Evolutionary conservation across 2,329 filamentous ascomycete species (phyloP).

Genomic region (Fusarium hostae): DNA sequence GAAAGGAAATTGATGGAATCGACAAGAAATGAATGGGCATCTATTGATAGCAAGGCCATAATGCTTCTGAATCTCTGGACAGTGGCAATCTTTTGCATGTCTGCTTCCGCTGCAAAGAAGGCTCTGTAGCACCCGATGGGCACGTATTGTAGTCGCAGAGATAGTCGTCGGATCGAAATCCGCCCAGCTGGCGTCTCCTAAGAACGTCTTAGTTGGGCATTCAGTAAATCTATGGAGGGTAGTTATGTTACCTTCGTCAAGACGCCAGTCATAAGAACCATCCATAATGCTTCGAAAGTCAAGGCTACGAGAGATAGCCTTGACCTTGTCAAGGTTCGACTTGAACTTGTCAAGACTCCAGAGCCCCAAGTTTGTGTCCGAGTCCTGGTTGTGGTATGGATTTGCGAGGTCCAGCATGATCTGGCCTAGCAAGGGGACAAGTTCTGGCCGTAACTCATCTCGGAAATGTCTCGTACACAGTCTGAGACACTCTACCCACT

Average conservation of each 20-base stretch:
- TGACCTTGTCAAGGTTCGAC: rapidly evolving
- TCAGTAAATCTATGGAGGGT: rapidly evolving
- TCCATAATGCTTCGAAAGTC: neutral
- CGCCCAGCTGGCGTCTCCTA: rapidly evolving
- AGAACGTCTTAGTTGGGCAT: rapidly evolving
- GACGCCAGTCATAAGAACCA: neutral
- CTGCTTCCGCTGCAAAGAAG: neutral
- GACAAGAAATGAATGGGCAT: neutral
- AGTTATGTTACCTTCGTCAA: neutral
- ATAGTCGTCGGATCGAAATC: neutral
- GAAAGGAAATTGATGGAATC: rapidly evolving
- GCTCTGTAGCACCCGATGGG: neutral
- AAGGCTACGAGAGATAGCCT: neutral
- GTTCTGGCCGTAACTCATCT: neutral
- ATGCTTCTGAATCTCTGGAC: neutral
- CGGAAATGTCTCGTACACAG: neutral
- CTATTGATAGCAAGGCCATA: neutral
- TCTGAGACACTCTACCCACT: neutral
- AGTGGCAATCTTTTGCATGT: neutral
- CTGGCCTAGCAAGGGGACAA: neutral
- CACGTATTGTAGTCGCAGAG: neutral
- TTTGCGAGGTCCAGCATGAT: neutral
- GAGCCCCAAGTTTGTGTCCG: rapidly evolving
- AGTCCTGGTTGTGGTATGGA: neutral
- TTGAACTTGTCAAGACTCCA: neutral